Percentiles rank a stretch among this genome's conserved stretches.
phyloP scores from a whole-genome alignment of 345 rosid species.

The Eucalyptus sp. region DNA sequence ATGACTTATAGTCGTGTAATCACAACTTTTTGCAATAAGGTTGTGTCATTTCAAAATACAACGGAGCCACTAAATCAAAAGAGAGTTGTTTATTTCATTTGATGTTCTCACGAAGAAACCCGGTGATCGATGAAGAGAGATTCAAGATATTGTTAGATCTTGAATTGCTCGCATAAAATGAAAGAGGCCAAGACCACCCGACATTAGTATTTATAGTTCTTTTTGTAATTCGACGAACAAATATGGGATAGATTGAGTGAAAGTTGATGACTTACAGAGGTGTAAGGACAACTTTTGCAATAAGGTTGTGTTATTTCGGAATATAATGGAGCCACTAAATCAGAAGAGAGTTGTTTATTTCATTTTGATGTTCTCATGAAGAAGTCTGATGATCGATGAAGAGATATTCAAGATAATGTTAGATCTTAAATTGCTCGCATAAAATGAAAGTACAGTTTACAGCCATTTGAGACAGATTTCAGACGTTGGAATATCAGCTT shows the following conservation, averaged over 20 bases:
- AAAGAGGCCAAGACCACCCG: neutral
- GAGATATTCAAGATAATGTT: neutral
- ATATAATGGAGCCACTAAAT: neutral
- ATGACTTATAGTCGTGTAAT: neutral
- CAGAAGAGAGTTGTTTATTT: neutral
- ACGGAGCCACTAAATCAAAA: neutral
- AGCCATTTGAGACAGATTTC: neutral
- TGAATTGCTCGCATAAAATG: neutral
- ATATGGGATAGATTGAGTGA: neutral
- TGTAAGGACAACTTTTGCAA: neutral
- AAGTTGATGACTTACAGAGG: neutral
- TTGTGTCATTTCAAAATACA: neutral
- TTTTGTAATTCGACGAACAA: too few species aligned
- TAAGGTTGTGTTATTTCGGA: neutral
- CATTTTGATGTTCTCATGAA: neutral
- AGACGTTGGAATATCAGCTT: neutral
- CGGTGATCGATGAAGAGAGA: neutral
- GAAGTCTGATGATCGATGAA: neutral
- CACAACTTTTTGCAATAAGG: neutral
- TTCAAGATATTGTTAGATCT: neutral
- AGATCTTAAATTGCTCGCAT: neutral
- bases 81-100: neutral
- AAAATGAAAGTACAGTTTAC: neutral
- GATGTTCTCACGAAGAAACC: neutral
- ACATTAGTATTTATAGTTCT: too few species aligned